Conservation (phyloP, 2,329 filamentous ascomycete genomes). For the Botryotinia narcissicola region DNA sequence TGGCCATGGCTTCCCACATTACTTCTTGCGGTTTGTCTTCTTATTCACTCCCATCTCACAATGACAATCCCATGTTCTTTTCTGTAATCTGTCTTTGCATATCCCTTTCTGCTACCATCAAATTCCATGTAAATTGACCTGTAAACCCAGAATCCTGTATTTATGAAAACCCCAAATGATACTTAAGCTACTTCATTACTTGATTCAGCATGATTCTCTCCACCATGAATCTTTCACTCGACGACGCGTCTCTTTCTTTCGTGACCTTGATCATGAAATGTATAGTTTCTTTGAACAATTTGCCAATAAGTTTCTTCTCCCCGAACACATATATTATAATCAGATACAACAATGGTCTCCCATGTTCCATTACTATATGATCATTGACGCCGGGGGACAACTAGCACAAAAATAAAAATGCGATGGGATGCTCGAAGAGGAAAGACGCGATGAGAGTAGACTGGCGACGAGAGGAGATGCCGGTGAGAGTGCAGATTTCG, state of each 20-base stretch:
- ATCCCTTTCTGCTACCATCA: fast-evolving
- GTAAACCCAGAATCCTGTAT: background rate
- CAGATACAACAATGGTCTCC: background rate
- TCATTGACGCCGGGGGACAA: fast-evolving
- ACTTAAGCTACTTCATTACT: no score
- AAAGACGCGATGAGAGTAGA: no score
- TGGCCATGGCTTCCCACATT: background rate
- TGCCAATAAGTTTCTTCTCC: background rate
- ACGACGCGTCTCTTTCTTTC: background rate
- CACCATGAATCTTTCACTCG: background rate
- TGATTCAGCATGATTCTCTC: no score
- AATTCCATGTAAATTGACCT: background rate
- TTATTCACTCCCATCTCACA: fast-evolving
- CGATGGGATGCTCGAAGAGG: background rate
- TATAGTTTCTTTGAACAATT: fast-evolving
- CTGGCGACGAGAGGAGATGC: background rate
- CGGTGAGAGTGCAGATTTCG: background rate
- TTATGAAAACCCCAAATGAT: no score
- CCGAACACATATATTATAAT: fast-evolving
- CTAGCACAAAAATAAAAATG: fast-evolving
- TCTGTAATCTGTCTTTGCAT: fast-evolving
- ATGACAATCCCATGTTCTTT: background rate
- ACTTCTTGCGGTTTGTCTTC: no score
- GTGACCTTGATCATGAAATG: fast-evolving
- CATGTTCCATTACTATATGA: background rate